Evolutionary conservation across 768 basidiomycete genomes (phyloP).

Genomic region (Pholiota microspora): DNA sequence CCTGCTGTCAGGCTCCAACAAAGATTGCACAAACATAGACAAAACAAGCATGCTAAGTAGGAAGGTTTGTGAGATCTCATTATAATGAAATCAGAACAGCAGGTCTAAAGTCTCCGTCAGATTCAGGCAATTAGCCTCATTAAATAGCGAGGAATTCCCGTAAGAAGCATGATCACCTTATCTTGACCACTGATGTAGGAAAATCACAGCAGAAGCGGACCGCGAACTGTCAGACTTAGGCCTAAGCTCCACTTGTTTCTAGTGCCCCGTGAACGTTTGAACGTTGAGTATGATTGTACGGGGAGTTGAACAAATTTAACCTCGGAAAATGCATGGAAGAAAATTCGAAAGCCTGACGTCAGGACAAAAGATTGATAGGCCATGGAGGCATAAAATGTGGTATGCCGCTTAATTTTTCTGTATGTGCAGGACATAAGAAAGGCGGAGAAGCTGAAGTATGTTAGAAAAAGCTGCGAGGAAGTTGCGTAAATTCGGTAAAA

Average conservation of each 20-base stretch:
- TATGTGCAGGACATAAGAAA: too few relatives aligned
- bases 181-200: neutral
- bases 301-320: neutral
- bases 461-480: neutral
- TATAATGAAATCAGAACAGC: neutral
- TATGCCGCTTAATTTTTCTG: too few relatives aligned
- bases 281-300: neutral
- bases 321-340: neutral
- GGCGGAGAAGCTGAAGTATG: too few relatives aligned
- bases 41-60: neutral
- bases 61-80: neutral
- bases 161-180: neutral
- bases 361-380: neutral
- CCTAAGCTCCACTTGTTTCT: neutral
- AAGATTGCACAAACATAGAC: neutral
- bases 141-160: neutral
- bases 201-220: neutral
- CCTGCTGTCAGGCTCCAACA: neutral
- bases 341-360: neutral
- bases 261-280: neutral
- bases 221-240: neutral
- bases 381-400: too few relatives aligned
- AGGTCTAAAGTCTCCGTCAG: neutral
- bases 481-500: neutral
- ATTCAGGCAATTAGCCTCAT: neutral